Conservation (phyloP, 495 filamentous ascomycete species). For the Neurospora discreta region DNA sequence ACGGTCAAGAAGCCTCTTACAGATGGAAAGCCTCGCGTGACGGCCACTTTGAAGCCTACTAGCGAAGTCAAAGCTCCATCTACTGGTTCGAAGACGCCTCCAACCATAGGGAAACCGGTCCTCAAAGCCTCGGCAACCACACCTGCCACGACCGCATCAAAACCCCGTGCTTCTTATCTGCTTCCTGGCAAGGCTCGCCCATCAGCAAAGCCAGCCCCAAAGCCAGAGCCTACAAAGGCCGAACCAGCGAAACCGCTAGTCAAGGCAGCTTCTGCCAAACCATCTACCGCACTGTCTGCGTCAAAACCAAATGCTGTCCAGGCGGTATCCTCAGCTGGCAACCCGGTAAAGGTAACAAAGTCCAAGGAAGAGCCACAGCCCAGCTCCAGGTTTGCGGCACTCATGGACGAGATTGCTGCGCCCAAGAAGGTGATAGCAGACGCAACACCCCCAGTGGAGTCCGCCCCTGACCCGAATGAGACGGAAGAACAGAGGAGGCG, state of each 20-base stretch:
- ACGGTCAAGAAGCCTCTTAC: slow-evolving; percentile 29
- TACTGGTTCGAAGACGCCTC: slow-evolving; percentile 5
- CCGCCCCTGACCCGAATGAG: slow-evolving; percentile 46
- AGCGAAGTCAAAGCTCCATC: slow-evolving; percentile 4
- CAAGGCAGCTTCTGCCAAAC: slow-evolving; percentile 7
- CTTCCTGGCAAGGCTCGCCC: slow-evolving; percentile 28
- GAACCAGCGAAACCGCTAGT: slow-evolving; percentile 1
- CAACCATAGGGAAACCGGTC: slow-evolving; percentile 12
- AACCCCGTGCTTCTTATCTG: slow-evolving; percentile 11
- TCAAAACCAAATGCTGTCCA: background rate
- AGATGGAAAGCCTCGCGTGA: slow-evolving; percentile 7
- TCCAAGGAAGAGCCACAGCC: slow-evolving; percentile 20
- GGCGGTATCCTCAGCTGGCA: slow-evolving; percentile 1
- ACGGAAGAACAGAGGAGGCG: slow-evolving; percentile 64
- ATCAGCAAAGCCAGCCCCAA: slow-evolving; percentile 19
- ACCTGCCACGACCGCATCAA: slow-evolving; percentile 11
- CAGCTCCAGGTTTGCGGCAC: slow-evolving; percentile 27
- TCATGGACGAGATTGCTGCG: slow-evolving; percentile 55
- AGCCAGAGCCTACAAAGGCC: slow-evolving; percentile 13
- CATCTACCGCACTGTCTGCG: slow-evolving; percentile 5
- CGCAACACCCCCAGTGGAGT: slow-evolving; percentile 33
- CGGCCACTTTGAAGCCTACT: slow-evolving; percentile 7
- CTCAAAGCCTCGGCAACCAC: slow-evolving; percentile 18
- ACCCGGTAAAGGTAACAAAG: slow-evolving; percentile 8
- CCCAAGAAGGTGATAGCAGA: slow-evolving; percentile 37